These are phyloP conservation scores for Encephalitozoon romaleae DNA, from an alignment of 371 early-diverging fungal genomes.

Conservation along the genomic window DNA sequence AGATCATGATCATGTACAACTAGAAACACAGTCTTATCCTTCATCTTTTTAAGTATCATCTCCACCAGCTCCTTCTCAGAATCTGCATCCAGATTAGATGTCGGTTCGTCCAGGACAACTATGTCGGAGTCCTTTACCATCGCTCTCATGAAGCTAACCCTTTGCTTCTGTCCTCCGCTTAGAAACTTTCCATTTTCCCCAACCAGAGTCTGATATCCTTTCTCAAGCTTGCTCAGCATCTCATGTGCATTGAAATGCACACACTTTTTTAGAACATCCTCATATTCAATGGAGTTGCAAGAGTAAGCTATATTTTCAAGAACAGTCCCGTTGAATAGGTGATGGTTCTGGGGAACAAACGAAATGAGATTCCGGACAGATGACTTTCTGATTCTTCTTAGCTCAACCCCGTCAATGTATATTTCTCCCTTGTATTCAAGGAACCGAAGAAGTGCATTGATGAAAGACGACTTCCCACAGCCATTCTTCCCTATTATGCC, in stretches of 20 bases:
- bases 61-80: slow-evolving; percentile 76
- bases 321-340: slow-evolving; percentile 45
- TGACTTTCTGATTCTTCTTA: slow-evolving; percentile 23
- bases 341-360: slow-evolving; percentile 53
- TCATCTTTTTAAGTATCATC: slow-evolving; percentile 68
- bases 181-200: slow-evolving; percentile 59
- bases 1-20: slow-evolving; percentile 78
- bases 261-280: slow-evolving; percentile 17
- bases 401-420: slow-evolving; percentile 30
- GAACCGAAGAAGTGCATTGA: slow-evolving; percentile 63
- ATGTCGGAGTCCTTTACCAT: slow-evolving; percentile 62
- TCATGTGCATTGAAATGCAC: slow-evolving; percentile 33
- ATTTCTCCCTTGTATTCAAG: slow-evolving; percentile 39
- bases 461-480: slow-evolving; percentile 64
- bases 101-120: slow-evolving; percentile 63
- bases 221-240: slow-evolving; percentile 61
- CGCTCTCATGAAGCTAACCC: slow-evolving; percentile 66
- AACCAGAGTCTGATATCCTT: slow-evolving; percentile 65
- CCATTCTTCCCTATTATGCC: slow-evolving; percentile 63
- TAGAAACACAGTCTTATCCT: slow-evolving; percentile 69
- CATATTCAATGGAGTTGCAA: background rate
- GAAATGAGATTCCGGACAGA: slow-evolving; percentile 24
- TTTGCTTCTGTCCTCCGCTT: slow-evolving; percentile 65
- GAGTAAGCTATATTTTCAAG: slow-evolving; percentile 49
- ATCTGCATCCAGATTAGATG: slow-evolving; percentile 64